Base-by-base conservation (phyloP, 2,329 filamentous ascomycete genomes). In the Cercospora sp. region DNA sequence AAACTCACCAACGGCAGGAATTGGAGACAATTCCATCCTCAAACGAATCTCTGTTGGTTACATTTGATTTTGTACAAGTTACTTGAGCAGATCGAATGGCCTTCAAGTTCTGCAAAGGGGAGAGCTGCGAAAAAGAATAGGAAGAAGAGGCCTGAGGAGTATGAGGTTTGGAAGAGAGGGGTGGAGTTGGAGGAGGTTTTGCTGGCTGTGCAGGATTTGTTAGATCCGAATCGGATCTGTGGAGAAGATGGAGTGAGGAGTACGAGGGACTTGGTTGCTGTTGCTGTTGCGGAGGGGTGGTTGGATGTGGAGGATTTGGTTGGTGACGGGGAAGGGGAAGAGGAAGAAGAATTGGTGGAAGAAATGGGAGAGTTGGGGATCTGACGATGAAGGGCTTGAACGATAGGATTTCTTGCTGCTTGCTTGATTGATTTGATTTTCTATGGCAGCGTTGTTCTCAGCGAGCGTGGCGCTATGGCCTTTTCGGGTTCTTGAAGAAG, bases 41-140 rank as follows among this genome's bases (percentile, higher is more conserved):
- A 83, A 65, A 89, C 88, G 2, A 90, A 90, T 71, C 80, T 89
- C 13, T 80, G 89, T 13, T 90, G 88, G 88, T 77, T 89, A 23
- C 84, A 87, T 60, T 89, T 88, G 73, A 77, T 90, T 4, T 81
- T 90, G 12, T 82, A 84, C 67, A 85, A 85, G 70, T 80, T 90
- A 0, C 77, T 89, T 26, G 74, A 78, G 55, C 77, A 82, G 63
- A 67, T 83, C n/a, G 58, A 65, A 9, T 75, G 72, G 74, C 80
- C 80, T 7, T 69, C 65, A 4, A 62, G 69, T 18, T 64, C 62
- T 18, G 62, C 51, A 8, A 57, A 58, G 7, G 62, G 30, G n/a
- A 71, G 68, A 33, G 69, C 69, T 23, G 70, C 71, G 5, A 18
- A 70, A 10, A 71, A 69, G 58, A 73, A 70, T 60, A 28, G 53